Percentiles rank a stretch among this genome's conserved stretches.
phyloP scores from a whole-genome alignment of 2,329 filamentous ascomycete species.

The Fusarium clavum region DNA sequence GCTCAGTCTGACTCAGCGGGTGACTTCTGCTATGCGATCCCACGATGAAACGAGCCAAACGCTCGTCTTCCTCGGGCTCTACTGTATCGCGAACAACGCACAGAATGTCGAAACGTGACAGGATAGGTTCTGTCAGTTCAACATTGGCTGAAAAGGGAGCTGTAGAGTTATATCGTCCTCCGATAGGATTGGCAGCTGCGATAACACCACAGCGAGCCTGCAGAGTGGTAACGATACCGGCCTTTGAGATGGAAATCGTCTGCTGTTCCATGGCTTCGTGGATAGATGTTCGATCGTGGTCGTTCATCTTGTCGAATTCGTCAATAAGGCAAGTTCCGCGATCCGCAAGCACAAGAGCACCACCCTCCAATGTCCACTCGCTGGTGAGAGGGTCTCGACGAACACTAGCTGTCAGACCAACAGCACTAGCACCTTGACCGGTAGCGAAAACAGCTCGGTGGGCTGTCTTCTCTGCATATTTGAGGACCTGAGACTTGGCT shows the following conservation, averaged over 20 bases:
- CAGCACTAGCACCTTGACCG: slow-evolving; percentile 94
- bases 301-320: slow-evolving; percentile 99
- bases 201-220: slow-evolving; percentile 97
- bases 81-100: slow-evolving; percentile 97
- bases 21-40: slow-evolving; percentile 94
- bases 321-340: slow-evolving; percentile 96
- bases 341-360: slow-evolving; percentile 93
- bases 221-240: slow-evolving; percentile 96
- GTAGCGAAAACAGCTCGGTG: slow-evolving; percentile 98
- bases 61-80: slow-evolving; percentile 90
- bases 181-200: slow-evolving; percentile 95
- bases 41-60: slow-evolving; percentile 93
- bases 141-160: slow-evolving; percentile 97
- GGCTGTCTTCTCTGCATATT: slow-evolving; percentile 97
- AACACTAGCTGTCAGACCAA: slow-evolving; percentile 96
- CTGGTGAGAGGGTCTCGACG: slow-evolving; percentile 93
- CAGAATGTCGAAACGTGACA: slow-evolving; percentile 97
- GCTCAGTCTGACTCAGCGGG: slow-evolving; percentile 66
- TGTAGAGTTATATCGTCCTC: slow-evolving; percentile 95
- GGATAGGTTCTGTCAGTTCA: slow-evolving; percentile 93
- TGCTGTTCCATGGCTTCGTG: slow-evolving; percentile 99
- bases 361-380: slow-evolving; percentile 98
- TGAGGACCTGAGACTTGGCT: slow-evolving; percentile 96
- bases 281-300: slow-evolving; percentile 96
- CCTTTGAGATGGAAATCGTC: slow-evolving; percentile 98